Percentiles rank a stretch among this genome's conserved stretches.
These are phyloP conservation scores for Rosa chinensis DNA, from an alignment of 306 rosid genomes.

Conservation along the genomic window DNA sequence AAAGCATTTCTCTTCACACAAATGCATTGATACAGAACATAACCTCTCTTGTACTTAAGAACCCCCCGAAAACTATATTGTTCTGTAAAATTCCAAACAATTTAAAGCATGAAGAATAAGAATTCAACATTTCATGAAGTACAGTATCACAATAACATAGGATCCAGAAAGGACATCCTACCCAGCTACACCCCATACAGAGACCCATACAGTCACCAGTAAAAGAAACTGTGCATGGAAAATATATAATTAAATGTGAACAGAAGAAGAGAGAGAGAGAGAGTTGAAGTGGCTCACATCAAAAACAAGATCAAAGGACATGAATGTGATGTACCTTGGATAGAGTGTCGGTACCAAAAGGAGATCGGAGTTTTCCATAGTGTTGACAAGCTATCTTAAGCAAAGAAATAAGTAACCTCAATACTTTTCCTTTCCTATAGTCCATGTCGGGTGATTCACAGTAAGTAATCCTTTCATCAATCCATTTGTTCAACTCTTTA, in stretches of 20 bases:
- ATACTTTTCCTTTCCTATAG: slow-evolving; percentile 60
- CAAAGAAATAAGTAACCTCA: slow-evolving; percentile 84
- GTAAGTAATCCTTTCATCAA: slow-evolving; percentile 78
- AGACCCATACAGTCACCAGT: not conserved
- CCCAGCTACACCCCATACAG: not conserved
- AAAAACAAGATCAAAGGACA: slow-evolving; percentile 13
- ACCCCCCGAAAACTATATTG: not conserved
- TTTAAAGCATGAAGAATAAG: slow-evolving; percentile 2
- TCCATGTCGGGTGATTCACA: slow-evolving; percentile 62
- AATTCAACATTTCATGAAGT: not conserved
- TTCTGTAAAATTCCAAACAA: not conserved
- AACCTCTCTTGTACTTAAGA: not conserved
- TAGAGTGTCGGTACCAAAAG: slow-evolving; percentile 69
- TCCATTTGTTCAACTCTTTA: slow-evolving; percentile 86
- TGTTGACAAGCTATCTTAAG: slow-evolving; percentile 88
- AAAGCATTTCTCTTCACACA: not conserved
- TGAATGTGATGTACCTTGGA: slow-evolving; percentile 52
- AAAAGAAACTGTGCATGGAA: not conserved
- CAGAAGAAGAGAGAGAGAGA: not conserved
- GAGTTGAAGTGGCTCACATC: not conserved
- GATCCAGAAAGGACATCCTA: not conserved
- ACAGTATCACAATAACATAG: slow-evolving; percentile 1
- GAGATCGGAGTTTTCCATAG: slow-evolving; percentile 90
- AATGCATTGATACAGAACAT: not conserved
- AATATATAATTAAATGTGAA: slow-evolving; percentile 1